Conservation (phyloP, 169 alveolate species). For the Eimeria falciformis region DNA sequence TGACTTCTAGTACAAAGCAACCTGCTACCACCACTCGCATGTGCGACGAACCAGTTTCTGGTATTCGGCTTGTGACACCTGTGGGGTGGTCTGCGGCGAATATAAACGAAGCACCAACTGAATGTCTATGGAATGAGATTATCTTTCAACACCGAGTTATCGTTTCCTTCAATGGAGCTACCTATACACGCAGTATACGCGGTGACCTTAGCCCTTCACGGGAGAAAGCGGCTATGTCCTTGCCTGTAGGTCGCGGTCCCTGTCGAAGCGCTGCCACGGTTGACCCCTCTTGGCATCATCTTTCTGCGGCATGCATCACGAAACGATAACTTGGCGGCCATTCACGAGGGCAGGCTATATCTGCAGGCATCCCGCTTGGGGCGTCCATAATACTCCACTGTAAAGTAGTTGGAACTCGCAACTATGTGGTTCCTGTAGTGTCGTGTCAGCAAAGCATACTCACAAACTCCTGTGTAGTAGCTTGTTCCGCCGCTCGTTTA, state of each 20-base stretch:
- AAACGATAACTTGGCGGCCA: too few species aligned
- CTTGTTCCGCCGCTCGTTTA: slow-evolving; percentile 76
- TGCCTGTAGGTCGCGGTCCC: slow-evolving; percentile 75
- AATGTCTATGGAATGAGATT: too few species aligned
- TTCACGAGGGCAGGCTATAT: too few species aligned
- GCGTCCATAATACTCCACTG: neutral
- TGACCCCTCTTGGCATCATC: slow-evolving; percentile 70
- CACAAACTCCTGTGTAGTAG: slow-evolving; percentile 59
- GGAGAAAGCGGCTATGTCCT: neutral
- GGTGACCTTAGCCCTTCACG: neutral
- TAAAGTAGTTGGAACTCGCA: neutral
- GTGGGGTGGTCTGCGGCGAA: neutral
- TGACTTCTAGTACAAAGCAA: neutral
- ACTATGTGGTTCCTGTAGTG: neutral
- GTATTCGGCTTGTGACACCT: slow-evolving; percentile 50
- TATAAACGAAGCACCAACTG: too few species aligned
- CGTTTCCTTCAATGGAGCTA: too few species aligned
- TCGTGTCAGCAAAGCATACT: neutral
- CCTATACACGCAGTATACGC: neutral
- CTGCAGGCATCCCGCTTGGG: neutral
- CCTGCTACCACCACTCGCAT: neutral
- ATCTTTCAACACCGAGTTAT: too few species aligned
- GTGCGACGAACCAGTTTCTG: slow-evolving; percentile 53
- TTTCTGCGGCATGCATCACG: slow-evolving; percentile 52
- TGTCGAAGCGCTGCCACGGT: slow-evolving; percentile 78